Conservation (phyloP, 257 asterid genomes). For the Dorcoceras hygrometricum region DNA sequence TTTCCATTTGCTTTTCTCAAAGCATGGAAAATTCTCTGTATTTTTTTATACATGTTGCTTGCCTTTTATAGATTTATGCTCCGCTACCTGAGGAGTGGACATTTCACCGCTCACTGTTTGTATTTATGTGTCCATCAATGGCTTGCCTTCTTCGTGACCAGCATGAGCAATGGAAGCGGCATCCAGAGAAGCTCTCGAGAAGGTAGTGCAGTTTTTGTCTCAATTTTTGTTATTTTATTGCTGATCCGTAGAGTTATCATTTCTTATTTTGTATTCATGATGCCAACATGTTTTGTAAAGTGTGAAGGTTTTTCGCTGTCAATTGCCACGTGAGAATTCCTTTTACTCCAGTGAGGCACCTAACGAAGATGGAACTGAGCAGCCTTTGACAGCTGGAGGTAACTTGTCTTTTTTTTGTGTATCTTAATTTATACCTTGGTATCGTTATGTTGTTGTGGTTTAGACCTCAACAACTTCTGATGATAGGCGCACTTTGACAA, state of each 20-base stretch:
- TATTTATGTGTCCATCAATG: constrained; percentile 89
- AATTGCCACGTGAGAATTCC: constrained; percentile 62
- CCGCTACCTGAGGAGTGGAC: constrained; percentile 78
- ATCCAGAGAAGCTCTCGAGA: constrained; percentile 50
- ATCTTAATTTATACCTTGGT: neutral
- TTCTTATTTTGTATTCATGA: constrained; percentile 24
- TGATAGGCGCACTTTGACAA: neutral
- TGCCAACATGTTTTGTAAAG: constrained; percentile 32
- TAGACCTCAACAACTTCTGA: neutral
- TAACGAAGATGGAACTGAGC: constrained; percentile 53
- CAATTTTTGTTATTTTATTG: neutral
- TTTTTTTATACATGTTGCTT: constrained; percentile 9
- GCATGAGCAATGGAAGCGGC: constrained; percentile 86
- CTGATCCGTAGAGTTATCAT: neutral
- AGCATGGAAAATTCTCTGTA: neutral
- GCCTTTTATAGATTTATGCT: constrained; percentile 65
- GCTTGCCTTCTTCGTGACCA: constrained; percentile 79
- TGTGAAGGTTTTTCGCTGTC: constrained; percentile 84
- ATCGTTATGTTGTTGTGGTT: neutral
- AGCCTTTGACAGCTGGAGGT: constrained; percentile 69
- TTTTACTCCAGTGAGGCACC: constrained; percentile 83
- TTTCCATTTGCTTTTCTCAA: neutral
- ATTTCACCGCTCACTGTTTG: constrained; percentile 65
- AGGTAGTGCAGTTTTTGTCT: constrained; percentile 42
- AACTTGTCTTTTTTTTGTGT: constrained; percentile 14